Conservation (phyloP, 768 basidiomycete species). For the Psilocybe cubensis region DNA sequence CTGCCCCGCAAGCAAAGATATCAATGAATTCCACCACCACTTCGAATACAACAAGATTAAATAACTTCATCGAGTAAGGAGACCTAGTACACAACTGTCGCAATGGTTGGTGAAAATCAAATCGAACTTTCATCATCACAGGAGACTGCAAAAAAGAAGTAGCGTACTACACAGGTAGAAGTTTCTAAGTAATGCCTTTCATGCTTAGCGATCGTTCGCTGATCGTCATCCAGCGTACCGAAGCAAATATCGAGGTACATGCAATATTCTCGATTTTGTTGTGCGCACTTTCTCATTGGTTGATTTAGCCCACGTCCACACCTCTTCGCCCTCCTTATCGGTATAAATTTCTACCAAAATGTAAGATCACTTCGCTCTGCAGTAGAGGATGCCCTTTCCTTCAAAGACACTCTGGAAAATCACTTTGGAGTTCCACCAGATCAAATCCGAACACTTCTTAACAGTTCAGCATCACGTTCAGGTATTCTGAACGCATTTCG, state of each 20-base stretch:
- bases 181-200: too few species aligned
- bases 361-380: constrained; percentile 9
- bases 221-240: too few species aligned
- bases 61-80: too few species aligned
- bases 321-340: constrained; percentile 13
- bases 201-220: too few species aligned
- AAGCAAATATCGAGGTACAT: neutral
- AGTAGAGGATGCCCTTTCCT: constrained; percentile 1
- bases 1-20: too few species aligned
- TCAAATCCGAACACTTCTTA: constrained; percentile 7
- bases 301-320: neutral
- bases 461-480: constrained; percentile 6
- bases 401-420: constrained; percentile 11
- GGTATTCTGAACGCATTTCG: constrained; percentile 10
- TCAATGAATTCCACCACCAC: too few species aligned
- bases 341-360: constrained; percentile 8
- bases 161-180: too few species aligned
- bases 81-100: too few species aligned
- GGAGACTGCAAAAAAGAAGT: too few species aligned
- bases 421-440: constrained; percentile 2
- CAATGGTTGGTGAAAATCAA: too few species aligned
- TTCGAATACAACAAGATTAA: too few species aligned
- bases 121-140: too few species aligned
- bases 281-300: neutral
- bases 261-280: neutral